A percentile compares a stretch with the other conserved stretches of the same genome.
Conservation (phyloP, 257 asterid genomes). For the Verbascum thapsus region DNA sequence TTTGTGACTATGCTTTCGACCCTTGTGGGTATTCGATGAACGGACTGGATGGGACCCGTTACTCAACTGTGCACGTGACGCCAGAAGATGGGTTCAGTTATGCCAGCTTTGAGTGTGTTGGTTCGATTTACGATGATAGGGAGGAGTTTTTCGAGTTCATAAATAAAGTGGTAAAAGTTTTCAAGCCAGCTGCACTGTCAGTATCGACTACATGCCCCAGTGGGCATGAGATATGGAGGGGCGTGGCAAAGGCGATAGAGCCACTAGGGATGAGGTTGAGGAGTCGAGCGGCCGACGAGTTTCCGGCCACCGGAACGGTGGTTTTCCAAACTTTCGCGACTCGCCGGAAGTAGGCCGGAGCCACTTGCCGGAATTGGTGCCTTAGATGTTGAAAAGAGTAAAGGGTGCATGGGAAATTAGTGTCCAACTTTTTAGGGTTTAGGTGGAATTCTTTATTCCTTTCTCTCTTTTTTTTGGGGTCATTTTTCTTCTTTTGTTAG, state of each 20-base stretch:
- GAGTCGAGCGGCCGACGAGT: conserved; percentile 68
- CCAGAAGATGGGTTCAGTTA: conserved; percentile 97
- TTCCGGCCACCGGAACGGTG: conserved; percentile 63
- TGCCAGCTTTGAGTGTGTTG: conserved; percentile 85
- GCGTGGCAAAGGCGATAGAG: conserved; percentile 59
- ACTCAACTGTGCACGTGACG: conserved; percentile 92
- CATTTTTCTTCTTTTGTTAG: conserved; percentile 32
- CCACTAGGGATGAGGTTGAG: conserved; percentile 74
- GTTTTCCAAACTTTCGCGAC: conserved; percentile 69
- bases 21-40: conserved; percentile 98
- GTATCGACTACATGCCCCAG: conserved; percentile 64
- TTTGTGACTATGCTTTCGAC: conserved; percentile 89
- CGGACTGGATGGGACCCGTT: conserved; percentile 69
- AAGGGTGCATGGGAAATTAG: conserved; percentile 32
- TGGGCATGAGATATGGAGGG: conserved; percentile 58
- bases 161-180: conserved; percentile 63
- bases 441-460: conserved; percentile 41
- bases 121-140: conserved; percentile 51
- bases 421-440: conserved; percentile 36
- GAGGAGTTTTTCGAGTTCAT: conserved; percentile 43
- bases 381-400: conserved; percentile 36
- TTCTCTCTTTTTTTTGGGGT: conserved; percentile 17
- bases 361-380: conserved; percentile 23
- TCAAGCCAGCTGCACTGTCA: conserved; percentile 70
- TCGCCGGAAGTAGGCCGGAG: conserved; percentile 46